A percentile compares a stretch with the other conserved stretches of the same genome.
Conservation (phyloP, 2,329 filamentous ascomycete genomes). For the Trichophyton benhamiae region DNA sequence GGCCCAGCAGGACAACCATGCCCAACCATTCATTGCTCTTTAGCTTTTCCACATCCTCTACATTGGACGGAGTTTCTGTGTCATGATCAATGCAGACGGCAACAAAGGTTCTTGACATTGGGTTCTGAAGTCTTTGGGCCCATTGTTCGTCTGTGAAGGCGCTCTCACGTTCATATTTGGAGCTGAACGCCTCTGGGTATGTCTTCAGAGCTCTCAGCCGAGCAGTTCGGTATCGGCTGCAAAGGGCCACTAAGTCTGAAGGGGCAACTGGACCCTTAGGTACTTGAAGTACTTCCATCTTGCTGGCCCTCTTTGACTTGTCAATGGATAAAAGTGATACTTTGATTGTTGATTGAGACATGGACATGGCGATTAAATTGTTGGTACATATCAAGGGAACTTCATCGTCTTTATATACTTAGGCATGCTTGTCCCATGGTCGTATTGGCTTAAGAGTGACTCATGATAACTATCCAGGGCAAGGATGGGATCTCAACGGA, state of each 20-base stretch:
- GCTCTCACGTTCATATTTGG: slow-evolving; percentile 21
- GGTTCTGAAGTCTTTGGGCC: slow-evolving; percentile 20
- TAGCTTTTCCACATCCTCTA: slow-evolving; percentile 8
- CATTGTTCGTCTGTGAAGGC: slow-evolving; percentile 18
- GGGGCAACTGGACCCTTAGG: slow-evolving; percentile 7
- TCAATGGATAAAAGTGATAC: too few species aligned
- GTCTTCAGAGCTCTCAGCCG: slow-evolving; percentile 19
- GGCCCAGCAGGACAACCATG: slow-evolving; percentile 20
- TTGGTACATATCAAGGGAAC: neutral
- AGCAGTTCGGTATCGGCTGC: slow-evolving; percentile 15
- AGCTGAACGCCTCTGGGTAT: slow-evolving; percentile 22
- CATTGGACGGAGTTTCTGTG: neutral
- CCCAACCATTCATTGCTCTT: slow-evolving; percentile 21
- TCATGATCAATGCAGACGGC: slow-evolving; percentile 10
- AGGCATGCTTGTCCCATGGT: neutral
- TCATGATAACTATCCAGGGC: neutral
- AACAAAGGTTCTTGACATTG: slow-evolving; percentile 19
- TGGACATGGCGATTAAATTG: neutral
- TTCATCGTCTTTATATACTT: neutral
- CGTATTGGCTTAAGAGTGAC: neutral
- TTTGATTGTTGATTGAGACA: neutral
- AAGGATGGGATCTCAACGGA: neutral
- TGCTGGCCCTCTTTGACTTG: neutral
- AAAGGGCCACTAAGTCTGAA: slow-evolving; percentile 4
- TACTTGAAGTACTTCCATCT: slow-evolving; percentile 7